Evolutionary conservation across 2,329 filamentous ascomycete species (phyloP).

Genomic region (Lecanicillium sp.): DNA sequence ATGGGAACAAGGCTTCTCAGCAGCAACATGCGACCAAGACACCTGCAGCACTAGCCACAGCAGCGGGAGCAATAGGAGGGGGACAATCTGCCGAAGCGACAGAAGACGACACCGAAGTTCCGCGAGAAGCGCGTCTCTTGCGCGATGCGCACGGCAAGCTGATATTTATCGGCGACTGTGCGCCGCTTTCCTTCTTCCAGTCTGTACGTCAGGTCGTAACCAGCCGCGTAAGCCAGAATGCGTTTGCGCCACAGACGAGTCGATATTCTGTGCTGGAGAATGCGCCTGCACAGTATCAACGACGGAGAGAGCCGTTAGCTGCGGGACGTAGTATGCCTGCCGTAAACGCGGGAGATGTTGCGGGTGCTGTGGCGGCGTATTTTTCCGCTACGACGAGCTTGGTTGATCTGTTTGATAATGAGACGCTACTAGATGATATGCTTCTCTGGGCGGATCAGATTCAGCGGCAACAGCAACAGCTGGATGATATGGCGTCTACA

Average conservation of each 20-base stretch:
- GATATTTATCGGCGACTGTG: conserved; percentile 49
- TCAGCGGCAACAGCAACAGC: conserved; percentile 15
- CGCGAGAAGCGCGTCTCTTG: conserved; percentile 41
- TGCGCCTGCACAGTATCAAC: conserved; percentile 16
- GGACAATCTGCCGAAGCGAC: conserved; percentile 13
- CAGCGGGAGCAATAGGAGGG: neutral
- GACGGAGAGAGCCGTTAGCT: neutral
- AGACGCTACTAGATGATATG: conserved; percentile 30
- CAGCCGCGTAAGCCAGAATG: conserved; percentile 36
- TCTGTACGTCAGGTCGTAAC: conserved; percentile 45
- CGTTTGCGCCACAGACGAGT: conserved; percentile 42
- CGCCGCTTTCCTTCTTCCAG: conserved; percentile 47
- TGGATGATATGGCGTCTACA: conserved; percentile 29
- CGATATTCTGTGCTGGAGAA: conserved; percentile 43
- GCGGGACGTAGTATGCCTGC: conserved; percentile 13
- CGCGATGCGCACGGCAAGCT: conserved; percentile 45
- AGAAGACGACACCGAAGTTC: conserved; percentile 47
- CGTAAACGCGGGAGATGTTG: conserved; percentile 19
- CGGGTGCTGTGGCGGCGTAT: conserved; percentile 25
- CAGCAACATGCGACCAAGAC: too few species aligned
- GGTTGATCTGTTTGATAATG: conserved; percentile 39
- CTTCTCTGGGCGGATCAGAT: conserved; percentile 28
- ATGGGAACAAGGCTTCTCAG: too few species aligned
- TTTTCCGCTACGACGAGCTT: conserved; percentile 34
- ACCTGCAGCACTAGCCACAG: conserved; percentile 1